Evolutionary conservation across 2,329 filamentous ascomycete genomes (phyloP).

Genomic region (Didymella pomorum): DNA sequence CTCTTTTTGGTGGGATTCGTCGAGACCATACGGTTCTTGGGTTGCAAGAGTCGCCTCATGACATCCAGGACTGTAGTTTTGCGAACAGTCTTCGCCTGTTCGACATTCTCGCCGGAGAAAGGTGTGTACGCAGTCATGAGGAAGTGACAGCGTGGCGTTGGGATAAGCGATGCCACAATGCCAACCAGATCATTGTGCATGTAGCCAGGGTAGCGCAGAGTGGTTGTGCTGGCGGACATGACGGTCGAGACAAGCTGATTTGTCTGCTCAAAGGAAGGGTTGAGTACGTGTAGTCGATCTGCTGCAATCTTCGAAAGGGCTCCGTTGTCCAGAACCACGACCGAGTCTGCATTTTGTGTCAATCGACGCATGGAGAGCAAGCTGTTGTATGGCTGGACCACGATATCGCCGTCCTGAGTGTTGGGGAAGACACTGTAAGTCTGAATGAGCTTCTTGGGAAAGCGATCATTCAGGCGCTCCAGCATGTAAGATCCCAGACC

Average conservation of each 20-base stretch:
- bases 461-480: slow-evolving; percentile 94
- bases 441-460: slow-evolving; percentile 98
- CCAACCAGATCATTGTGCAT: slow-evolving; percentile 99
- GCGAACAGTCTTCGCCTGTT: slow-evolving; percentile 95
- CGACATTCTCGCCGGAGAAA: slow-evolving; percentile 94
- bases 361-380: slow-evolving; percentile 88
- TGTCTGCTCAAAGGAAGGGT: slow-evolving; percentile 95
- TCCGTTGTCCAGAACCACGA: slow-evolving; percentile 96
- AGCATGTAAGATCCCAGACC: slow-evolving; percentile 95
- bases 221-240: slow-evolving; percentile 98
- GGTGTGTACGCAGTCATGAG: slow-evolving; percentile 98
- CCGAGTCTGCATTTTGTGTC: slow-evolving; percentile 95
- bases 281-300: slow-evolving; percentile 91
- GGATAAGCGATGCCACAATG: slow-evolving; percentile 94
- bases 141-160: slow-evolving; percentile 96
- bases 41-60: slow-evolving; percentile 93
- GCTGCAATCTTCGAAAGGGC: slow-evolving; percentile 93
- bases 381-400: slow-evolving; percentile 98
- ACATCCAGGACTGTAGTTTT: slow-evolving; percentile 98
- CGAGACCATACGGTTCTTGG: slow-evolving; percentile 99
- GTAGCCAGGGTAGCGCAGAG: slow-evolving; percentile 94
- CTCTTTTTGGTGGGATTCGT: slow-evolving; percentile 95
- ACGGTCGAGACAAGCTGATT: slow-evolving; percentile 95
- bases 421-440: slow-evolving; percentile 99
- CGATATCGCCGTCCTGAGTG: slow-evolving; percentile 87